Base-by-base conservation (phyloP, 768 basidiomycete genomes). In the Leccinum truebloodii region DNA sequence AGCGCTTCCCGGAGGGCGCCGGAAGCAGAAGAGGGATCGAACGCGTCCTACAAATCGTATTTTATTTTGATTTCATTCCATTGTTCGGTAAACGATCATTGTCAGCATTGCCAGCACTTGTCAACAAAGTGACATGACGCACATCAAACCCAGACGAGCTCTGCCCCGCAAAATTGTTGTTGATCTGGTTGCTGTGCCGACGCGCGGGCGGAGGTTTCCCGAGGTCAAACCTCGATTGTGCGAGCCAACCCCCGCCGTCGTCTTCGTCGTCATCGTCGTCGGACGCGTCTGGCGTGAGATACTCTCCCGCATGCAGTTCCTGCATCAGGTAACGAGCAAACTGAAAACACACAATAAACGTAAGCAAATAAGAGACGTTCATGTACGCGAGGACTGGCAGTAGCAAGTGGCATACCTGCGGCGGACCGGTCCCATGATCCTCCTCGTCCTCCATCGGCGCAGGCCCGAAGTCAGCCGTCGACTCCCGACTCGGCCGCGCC, bases 301-400 rank as follows among this genome's bases (percentile, higher is more conserved):
- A 81, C 58, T 87, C 87, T 26, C 82, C 77, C 0, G 84, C 77
- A 59, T 85, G 83, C 65, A 92, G 87, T 67, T 92, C 89, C 62
- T 88, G 85, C 6, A 85, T 84, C 32, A 92, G 79, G 69, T 94
- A 94, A 32, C 86, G 81, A 18, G 90, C 88, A 73, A 95, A 94
- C 92, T 94, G 60, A 44, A 44, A 41, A 16, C 53, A 51, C 18
- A 26, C 18, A 41, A 51, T 8, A 52, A 44, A n/a, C 41, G 50
- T 26, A 13, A 32, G 28, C 46, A 58, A 9, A 20, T 22, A 13
- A 3, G 22, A 51, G 56, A 24, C 50, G 50, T n/a, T 24, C 39
- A n/a, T 6, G 39, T 1, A 41, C 3, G 39, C 8, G 18, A 41
- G 1, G 39, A 10, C 61, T 3, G 14, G 10, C 32, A n/a, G 55